A percentile compares a stretch with the other conserved stretches of the same genome.
These are phyloP conservation scores for Cavenderia fasciculata DNA, from an alignment of 78 protist species.

Conservation along the genomic window DNA sequence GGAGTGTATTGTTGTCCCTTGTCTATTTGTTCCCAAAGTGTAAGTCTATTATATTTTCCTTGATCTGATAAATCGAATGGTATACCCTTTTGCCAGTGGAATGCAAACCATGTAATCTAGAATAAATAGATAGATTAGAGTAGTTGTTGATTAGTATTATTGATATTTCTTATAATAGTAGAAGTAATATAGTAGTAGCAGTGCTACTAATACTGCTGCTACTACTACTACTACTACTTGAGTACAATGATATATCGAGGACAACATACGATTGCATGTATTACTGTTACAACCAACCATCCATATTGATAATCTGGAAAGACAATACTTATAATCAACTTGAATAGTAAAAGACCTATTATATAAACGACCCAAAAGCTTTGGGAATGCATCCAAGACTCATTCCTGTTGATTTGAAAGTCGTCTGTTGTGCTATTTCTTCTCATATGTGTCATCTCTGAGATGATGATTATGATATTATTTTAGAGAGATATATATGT, in stretches of 20 bases:
- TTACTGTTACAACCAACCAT: conserved; percentile 33
- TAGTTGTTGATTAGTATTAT: no score
- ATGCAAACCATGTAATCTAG: conserved; percentile 68
- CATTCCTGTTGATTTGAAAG: conserved; percentile 69
- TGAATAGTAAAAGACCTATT: neutral
- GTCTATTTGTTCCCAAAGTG: conserved; percentile 93
- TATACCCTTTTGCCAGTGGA: conserved; percentile 85
- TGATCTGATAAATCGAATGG: conserved; percentile 75
- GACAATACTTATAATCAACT: conserved; percentile 3
- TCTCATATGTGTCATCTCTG: no score
- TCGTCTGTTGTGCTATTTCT: conserved; percentile 47
- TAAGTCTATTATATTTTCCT: conserved; percentile 82
- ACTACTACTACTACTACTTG: neutral
- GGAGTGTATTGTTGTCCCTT: conserved; percentile 85
- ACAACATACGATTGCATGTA: conserved; percentile 32
- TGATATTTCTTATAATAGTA: neutral
- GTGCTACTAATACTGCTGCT: neutral
- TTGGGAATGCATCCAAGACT: conserved; percentile 66
- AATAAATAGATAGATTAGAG: no score
- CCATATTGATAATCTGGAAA: conserved; percentile 42
- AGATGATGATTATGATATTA: no score
- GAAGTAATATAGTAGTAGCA: neutral
- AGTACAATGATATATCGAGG: neutral
- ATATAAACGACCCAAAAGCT: conserved; percentile 64
- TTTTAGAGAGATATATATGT: no score